Conservation (phyloP, 441 rosid species). For the Gossypium gossypioides region DNA sequence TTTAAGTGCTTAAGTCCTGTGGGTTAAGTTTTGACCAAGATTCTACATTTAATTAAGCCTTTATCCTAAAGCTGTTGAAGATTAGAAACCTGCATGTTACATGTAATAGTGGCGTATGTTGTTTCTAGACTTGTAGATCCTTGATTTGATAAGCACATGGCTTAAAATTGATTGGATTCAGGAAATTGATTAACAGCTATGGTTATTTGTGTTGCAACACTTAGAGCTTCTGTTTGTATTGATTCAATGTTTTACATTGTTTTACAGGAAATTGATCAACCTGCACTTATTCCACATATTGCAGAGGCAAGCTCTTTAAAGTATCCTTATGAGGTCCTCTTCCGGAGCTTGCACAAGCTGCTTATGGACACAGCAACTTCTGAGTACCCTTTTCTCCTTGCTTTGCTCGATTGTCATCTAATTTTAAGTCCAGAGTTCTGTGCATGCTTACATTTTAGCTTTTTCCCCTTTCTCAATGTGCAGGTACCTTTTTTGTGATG, state of each 20-base stretch:
- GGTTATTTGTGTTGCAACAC: neutral
- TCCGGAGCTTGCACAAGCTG: conserved; percentile 91
- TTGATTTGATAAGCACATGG: neutral
- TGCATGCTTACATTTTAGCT: conserved; percentile 2
- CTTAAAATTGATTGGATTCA: neutral
- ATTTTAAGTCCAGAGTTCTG: neutral
- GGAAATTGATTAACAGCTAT: neutral
- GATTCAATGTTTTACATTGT: conserved; percentile 14
- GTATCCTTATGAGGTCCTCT: conserved; percentile 96
- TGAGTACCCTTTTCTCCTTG: conserved; percentile 52
- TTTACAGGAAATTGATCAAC: conserved; percentile 87
- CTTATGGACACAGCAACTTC: conserved; percentile 99
- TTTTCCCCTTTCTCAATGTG: conserved; percentile 14
- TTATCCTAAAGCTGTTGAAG: neutral
- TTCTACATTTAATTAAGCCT: neutral
- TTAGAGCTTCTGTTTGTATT: conserved; percentile 1
- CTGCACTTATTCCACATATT: conserved; percentile 96
- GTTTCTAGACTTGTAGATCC: neutral
- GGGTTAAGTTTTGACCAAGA: neutral
- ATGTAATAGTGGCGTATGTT: neutral
- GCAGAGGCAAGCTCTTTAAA: conserved; percentile 94
- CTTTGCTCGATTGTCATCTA: conserved; percentile 5
- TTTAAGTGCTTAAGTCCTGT: neutral
- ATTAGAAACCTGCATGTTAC: neutral
- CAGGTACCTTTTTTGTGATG: conserved; percentile 94